phyloP scores from a whole-genome alignment of 805 yeast genomes.

The Cyberlindnera galapagoensis region DNA sequence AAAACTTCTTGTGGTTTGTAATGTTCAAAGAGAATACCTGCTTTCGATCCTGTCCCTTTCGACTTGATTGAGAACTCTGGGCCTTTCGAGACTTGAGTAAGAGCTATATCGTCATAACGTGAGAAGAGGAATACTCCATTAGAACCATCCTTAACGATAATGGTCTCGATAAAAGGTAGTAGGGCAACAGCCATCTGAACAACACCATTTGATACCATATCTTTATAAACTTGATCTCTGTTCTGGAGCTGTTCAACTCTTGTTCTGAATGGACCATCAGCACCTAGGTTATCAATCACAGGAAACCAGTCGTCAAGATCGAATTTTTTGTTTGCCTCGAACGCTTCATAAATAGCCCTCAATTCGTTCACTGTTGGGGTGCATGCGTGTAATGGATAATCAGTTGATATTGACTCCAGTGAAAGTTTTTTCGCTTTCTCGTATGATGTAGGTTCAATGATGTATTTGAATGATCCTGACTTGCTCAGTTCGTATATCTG shows the following conservation, averaged over 20 bases:
- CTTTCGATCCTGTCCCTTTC: slow-evolving; percentile 5
- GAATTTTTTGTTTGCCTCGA: slow-evolving; percentile 35
- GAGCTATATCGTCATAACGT: slow-evolving; percentile 17
- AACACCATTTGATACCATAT: slow-evolving; percentile 35
- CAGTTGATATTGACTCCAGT: slow-evolving; percentile 2
- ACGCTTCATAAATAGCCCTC: slow-evolving; percentile 42
- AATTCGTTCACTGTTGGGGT: slow-evolving; percentile 73
- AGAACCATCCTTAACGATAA: slow-evolving; percentile 61
- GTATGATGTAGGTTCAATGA: slow-evolving; percentile 75
- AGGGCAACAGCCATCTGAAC: slow-evolving; percentile 65
- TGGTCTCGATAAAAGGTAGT: slow-evolving; percentile 66
- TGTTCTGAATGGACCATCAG: slow-evolving; percentile 40
- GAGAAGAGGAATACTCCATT: slow-evolving; percentile 50
- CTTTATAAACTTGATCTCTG: slow-evolving; percentile 17
- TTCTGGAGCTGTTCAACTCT: slow-evolving; percentile 32
- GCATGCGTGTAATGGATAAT: slow-evolving; percentile 10
- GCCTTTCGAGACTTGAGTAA: slow-evolving; percentile 1
- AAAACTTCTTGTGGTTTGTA: slow-evolving; percentile 37
- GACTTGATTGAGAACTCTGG: slow-evolving; percentile 13
- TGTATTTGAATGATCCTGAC: slow-evolving; percentile 26
- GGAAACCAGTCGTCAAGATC: slow-evolving; percentile 71
- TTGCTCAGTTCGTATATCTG: slow-evolving; percentile 28
- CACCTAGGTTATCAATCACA: slow-evolving; percentile 51
- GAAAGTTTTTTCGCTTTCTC: slow-evolving; percentile 44
- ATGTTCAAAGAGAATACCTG: slow-evolving; percentile 55